Conservation (phyloP, 2,329 filamentous ascomycete species). For the Verticillium zaregamsianum region DNA sequence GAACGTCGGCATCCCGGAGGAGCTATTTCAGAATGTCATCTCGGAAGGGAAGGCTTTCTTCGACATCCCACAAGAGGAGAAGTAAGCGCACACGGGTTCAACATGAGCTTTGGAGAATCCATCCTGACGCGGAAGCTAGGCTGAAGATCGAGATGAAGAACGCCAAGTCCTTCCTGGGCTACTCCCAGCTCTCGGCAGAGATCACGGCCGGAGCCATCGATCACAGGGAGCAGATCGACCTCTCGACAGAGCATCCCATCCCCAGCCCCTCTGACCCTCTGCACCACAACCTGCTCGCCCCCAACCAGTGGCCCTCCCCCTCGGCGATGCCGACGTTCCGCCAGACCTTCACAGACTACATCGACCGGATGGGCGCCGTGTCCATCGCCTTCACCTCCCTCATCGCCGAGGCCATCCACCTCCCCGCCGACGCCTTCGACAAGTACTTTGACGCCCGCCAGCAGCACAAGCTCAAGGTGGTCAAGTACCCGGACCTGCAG, state of each 20-base stretch:
- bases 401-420: constrained; percentile 77
- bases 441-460: constrained; percentile 71
- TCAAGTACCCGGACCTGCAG: constrained; percentile 75
- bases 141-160: constrained; percentile 71
- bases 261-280: constrained; percentile 59
- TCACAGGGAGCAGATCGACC: constrained; percentile 82
- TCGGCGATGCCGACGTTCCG: constrained; percentile 63
- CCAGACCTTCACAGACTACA: constrained; percentile 68
- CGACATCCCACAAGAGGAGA: constrained; percentile 69
- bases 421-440: constrained; percentile 66
- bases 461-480: constrained; percentile 88
- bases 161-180: constrained; percentile 66
- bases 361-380: constrained; percentile 67
- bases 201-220: constrained; percentile 72
- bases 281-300: constrained; percentile 73
- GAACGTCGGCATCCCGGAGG: constrained; percentile 68
- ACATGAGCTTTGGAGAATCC: not conserved
- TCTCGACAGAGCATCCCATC: constrained; percentile 72
- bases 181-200: constrained; percentile 62
- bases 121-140: constrained; percentile 25
- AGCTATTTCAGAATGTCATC: constrained; percentile 62
- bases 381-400: constrained; percentile 72
- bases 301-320: constrained; percentile 72
- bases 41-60: constrained; percentile 70
- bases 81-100: constrained; percentile 38